These are phyloP conservation scores for Neoboletus brunneissimus DNA, from an alignment of 768 basidiomycete species.

Conservation along the genomic window DNA sequence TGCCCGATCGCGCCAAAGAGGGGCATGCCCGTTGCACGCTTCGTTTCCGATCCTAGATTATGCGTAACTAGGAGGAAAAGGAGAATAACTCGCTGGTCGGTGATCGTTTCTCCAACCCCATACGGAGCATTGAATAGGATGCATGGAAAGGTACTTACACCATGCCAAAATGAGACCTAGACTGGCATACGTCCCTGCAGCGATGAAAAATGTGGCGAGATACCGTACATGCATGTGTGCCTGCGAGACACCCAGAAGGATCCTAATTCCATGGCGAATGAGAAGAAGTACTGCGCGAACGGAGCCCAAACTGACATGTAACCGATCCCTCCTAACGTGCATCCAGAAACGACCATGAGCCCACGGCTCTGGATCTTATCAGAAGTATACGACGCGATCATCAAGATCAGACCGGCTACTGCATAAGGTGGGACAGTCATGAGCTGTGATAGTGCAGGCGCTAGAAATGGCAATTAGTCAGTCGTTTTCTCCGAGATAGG, in stretches of 20 bases:
- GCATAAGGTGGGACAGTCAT: conserved; percentile 57
- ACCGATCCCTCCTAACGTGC: conserved; percentile 37
- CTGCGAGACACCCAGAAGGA: conserved; percentile 35
- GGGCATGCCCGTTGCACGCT: conserved; percentile 41
- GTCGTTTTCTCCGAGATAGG: background rate
- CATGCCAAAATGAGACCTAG: conserved; percentile 47
- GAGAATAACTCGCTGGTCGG: background rate
- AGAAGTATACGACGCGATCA: conserved; percentile 38
- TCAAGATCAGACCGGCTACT: conserved; percentile 37
- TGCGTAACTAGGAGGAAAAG: conserved; percentile 33
- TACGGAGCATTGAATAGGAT: background rate
- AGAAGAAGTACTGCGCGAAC: background rate
- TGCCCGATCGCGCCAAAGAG: conserved; percentile 44
- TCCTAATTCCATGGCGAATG: conserved; percentile 3
- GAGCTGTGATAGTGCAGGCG: conserved; percentile 44
- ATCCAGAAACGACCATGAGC: conserved; percentile 28
- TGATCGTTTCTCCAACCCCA: background rate
- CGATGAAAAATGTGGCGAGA: conserved; percentile 45
- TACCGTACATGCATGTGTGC: conserved; percentile 39
- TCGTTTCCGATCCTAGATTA: conserved; percentile 46
- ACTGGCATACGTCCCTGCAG: conserved; percentile 44
- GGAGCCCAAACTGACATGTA: conserved; percentile 36
- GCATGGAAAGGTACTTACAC: conserved; percentile 35
- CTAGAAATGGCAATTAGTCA: conserved; percentile 22
- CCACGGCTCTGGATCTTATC: conserved; percentile 47